Conservation (phyloP, 2,329 filamentous ascomycete genomes). For the Akanthomyces uredinophilus region DNA sequence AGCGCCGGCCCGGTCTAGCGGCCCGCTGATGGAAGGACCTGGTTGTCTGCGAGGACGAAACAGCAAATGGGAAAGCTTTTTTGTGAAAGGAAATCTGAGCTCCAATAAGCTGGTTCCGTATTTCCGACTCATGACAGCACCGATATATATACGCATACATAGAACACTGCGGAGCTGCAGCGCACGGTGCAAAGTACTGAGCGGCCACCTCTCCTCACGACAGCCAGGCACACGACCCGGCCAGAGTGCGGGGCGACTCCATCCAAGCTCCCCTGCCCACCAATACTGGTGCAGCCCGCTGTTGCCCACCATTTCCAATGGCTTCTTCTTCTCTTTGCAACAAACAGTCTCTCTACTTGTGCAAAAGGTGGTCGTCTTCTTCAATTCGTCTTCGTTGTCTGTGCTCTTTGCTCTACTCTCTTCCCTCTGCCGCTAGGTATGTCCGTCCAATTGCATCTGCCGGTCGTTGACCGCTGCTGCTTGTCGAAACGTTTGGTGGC, state of each 20-base stretch:
- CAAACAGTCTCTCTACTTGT: constrained; percentile 7
- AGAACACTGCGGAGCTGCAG: not conserved
- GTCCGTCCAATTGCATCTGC: not conserved
- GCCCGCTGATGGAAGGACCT: not conserved
- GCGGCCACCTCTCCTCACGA: constrained; percentile 11
- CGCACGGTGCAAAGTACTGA: not conserved
- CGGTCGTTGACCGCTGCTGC: not conserved
- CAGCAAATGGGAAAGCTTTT: no score
- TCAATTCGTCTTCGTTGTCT: constrained; percentile 5
- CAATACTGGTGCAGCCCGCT: not conserved
- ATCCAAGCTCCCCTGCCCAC: constrained; percentile 5
- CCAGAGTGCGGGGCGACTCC: constrained; percentile 11
- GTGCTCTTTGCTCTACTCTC: not conserved
- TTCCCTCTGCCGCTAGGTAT: constrained; percentile 4
- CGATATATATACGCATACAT: no score
- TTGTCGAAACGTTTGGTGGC: not conserved
- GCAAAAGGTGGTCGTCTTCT: not conserved
- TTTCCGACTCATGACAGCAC: no score
- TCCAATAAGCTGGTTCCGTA: no score
- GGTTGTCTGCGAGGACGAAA: not conserved
- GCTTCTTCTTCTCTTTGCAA: constrained; percentile 5
- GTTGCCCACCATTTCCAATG: not conserved
- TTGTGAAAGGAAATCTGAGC: no score
- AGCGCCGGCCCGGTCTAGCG: not conserved
- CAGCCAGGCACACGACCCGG: constrained; percentile 12